These are phyloP conservation scores for Saturnispora zaruensis DNA, from an alignment of 805 yeast species.

Conservation along the genomic window DNA sequence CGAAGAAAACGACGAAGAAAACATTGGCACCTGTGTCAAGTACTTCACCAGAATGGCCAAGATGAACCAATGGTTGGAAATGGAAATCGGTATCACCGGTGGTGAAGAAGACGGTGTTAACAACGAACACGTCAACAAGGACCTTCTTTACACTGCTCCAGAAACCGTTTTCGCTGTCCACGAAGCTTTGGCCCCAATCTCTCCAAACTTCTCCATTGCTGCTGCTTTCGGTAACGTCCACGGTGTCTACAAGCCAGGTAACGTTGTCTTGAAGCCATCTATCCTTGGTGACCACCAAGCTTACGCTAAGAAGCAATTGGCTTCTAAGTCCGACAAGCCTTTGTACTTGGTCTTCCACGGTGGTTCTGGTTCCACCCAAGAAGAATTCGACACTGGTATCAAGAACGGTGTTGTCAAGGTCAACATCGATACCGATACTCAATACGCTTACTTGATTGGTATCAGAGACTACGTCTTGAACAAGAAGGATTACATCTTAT, in stretches of 20 bases:
- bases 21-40: constrained; percentile 88
- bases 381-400: constrained; percentile 88
- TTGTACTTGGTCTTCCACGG: constrained; percentile 99
- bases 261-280: constrained; percentile 86
- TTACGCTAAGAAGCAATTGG: constrained; percentile 65
- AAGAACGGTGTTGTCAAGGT: constrained; percentile 95
- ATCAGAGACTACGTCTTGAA: constrained; percentile 92
- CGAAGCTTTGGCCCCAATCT: constrained; percentile 81
- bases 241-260: constrained; percentile 99
- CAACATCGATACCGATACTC: constrained; percentile 98
- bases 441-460: constrained; percentile 94
- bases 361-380: constrained; percentile 95
- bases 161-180: constrained; percentile 89
- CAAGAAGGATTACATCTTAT: constrained; percentile 89
- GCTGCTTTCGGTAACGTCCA: constrained; percentile 99
- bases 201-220: constrained; percentile 98
- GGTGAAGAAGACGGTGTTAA: constrained; percentile 99
- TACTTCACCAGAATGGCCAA: constrained; percentile 92
- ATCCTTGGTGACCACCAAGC: constrained; percentile 93
- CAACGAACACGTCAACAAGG: constrained; percentile 88
- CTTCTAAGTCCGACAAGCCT: constrained; percentile 50
- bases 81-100: constrained; percentile 99
- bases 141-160: constrained; percentile 85
- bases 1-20: constrained; percentile 93
- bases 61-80: constrained; percentile 96